Evolutionary conservation across 2,329 filamentous ascomycete genomes (phyloP).

Genomic region (Elsinoe fawcettii): DNA sequence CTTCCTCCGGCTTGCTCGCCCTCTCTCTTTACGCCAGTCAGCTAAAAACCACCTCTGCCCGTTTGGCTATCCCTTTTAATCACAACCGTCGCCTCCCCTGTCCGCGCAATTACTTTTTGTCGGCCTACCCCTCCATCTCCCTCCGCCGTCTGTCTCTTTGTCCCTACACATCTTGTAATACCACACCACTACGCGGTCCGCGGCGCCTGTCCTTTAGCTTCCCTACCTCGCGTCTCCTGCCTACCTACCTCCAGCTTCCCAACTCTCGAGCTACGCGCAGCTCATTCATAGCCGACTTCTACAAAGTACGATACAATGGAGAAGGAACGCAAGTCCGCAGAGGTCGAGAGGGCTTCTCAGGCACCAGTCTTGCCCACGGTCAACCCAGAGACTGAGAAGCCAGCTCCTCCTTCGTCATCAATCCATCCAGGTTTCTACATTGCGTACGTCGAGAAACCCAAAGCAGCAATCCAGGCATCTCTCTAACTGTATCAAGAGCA

Average conservation of each 20-base stretch:
- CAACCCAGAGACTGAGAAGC: constrained; percentile 68
- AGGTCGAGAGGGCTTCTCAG: constrained; percentile 55
- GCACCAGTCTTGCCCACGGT: constrained; percentile 66
- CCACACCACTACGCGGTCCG: background rate
- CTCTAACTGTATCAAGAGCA: constrained; percentile 34
- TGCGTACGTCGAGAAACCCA: constrained; percentile 38
- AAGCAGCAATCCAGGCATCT: background rate
- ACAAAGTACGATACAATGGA: constrained; percentile 49
- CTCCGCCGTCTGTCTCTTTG: background rate
- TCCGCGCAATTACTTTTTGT: background rate
- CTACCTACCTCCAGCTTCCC: background rate
- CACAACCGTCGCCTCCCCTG: constrained; percentile 4
- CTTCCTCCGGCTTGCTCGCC: too few species aligned
- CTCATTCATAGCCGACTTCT: constrained; percentile 15
- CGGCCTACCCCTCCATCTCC: background rate
- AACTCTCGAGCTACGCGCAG: constrained; percentile 23
- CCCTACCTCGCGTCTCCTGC: background rate
- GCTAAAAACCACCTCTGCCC: background rate
- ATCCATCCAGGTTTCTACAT: constrained; percentile 86
- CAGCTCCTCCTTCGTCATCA: constrained; percentile 53
- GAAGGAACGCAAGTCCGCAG: constrained; percentile 77
- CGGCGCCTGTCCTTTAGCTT: background rate
- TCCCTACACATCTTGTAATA: background rate
- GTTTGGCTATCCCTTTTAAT: background rate
- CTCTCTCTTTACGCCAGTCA: background rate